Evolutionary conservation across 768 basidiomycete species (phyloP).

Genomic region (Cystofilobasidium bisporidii): DNA sequence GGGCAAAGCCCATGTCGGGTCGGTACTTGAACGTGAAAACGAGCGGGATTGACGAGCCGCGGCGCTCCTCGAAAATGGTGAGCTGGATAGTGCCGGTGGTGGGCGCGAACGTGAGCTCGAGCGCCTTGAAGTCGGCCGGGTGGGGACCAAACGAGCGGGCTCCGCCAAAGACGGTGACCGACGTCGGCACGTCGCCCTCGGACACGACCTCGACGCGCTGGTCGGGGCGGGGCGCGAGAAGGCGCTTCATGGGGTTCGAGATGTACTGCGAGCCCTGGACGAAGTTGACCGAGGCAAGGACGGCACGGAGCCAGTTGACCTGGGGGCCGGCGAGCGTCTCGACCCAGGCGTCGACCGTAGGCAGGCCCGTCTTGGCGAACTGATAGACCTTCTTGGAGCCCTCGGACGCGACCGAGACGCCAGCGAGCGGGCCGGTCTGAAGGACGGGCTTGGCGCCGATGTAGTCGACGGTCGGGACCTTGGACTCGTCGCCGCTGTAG

Average conservation of each 20-base stretch:
- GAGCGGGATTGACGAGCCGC: conserved; percentile 65
- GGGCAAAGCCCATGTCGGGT: conserved; percentile 76
- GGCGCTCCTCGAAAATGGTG: conserved; percentile 74
- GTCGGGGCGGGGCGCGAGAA: conserved; percentile 68
- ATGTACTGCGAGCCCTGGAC: conserved; percentile 78
- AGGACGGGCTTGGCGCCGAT: conserved; percentile 50
- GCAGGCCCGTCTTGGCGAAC: conserved; percentile 45
- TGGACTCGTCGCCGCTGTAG: conserved; percentile 64
- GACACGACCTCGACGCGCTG: conserved; percentile 65
- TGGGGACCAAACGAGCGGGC: conserved; percentile 71
- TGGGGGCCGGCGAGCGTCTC: conserved; percentile 71
- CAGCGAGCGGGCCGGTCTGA: conserved; percentile 41
- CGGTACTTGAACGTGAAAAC: conserved; percentile 72
- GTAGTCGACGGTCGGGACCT: conserved; percentile 75
- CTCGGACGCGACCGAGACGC: conserved; percentile 44
- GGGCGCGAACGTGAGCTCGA: conserved; percentile 58
- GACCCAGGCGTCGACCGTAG: conserved; percentile 65
- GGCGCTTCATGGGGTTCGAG: conserved; percentile 76
- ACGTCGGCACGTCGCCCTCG: conserved; percentile 38
- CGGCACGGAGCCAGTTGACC: conserved; percentile 75
- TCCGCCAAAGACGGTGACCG: conserved; percentile 61
- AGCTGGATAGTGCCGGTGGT: conserved; percentile 55
- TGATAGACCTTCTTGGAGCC: conserved; percentile 44
- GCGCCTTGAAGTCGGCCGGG: conserved; percentile 65
- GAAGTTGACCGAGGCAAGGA: conserved; percentile 68